Conservation (phyloP, 495 filamentous ascomycete species). For the Neurospora discreta region DNA sequence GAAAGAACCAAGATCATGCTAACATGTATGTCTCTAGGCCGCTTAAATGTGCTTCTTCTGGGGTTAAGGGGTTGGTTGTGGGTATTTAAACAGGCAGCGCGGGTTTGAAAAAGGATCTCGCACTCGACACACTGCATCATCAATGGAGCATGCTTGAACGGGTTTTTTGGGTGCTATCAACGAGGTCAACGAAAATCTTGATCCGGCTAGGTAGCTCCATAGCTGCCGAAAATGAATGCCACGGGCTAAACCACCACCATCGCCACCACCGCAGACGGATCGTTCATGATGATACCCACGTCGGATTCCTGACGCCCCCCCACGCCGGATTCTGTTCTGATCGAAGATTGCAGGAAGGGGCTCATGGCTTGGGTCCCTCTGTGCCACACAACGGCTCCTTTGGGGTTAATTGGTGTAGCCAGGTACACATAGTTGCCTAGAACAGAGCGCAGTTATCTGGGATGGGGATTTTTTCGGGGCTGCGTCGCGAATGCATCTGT, state of each 20-base stretch:
- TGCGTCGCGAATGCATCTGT: background rate
- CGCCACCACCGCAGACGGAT: background rate
- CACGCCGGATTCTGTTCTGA: background rate
- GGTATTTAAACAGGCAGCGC: slow-evolving; percentile 23
- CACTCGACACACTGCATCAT: slow-evolving; percentile 27
- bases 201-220: slow-evolving; percentile 24
- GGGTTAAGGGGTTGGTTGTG: slow-evolving; percentile 20
- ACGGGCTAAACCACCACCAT: slow-evolving; percentile 16
- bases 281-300: background rate
- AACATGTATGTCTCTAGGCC: slow-evolving; percentile 11
- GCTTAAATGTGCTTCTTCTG: slow-evolving; percentile 16
- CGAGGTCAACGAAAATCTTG: slow-evolving; percentile 24
- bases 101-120: slow-evolving; percentile 24
- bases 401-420: background rate
- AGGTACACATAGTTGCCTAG: background rate
- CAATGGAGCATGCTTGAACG: slow-evolving; percentile 25
- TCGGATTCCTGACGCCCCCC: background rate
- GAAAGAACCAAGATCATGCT: slow-evolving; percentile 6
- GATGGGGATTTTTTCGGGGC: background rate
- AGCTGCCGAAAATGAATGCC: slow-evolving; percentile 26
- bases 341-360: background rate
- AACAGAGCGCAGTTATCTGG: background rate
- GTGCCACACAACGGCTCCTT: background rate
- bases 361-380: background rate
- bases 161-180: slow-evolving; percentile 25